These are phyloP conservation scores for Arachis hypogaea DNA, from an alignment of 306 rosid species.

Conservation along the genomic window DNA sequence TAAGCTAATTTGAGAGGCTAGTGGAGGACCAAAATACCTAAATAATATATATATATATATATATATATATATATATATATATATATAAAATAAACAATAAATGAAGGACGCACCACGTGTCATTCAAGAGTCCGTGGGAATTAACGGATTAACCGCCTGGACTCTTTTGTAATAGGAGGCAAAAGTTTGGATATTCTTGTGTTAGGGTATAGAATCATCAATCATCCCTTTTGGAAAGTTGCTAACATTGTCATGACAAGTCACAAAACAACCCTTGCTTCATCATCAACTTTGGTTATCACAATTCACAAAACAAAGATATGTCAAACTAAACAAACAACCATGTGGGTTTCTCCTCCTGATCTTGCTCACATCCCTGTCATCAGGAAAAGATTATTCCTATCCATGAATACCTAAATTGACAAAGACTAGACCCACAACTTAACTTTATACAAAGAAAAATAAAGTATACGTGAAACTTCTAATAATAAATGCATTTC, in stretches of 20 bases:
- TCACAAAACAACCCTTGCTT: no score
- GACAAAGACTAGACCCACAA: neutral
- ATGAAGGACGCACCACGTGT: no score
- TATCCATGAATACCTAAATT: neutral
- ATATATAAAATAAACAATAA: no score
- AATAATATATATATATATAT: no score
- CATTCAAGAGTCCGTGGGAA: neutral
- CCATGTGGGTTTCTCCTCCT: neutral
- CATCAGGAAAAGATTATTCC: neutral
- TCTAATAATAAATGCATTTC: no score
- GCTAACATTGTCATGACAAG: no score
- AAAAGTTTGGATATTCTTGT: constrained; percentile 14
- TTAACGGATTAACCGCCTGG: neutral
- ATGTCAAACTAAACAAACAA: neutral
- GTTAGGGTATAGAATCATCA: neutral
- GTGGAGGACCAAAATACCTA: no score
- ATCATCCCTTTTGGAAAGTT: neutral
- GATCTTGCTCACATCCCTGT: neutral
- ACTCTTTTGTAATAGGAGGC: neutral
- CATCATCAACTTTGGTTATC: neutral
- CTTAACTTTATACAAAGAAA: neutral
- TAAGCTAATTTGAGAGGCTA: no score
- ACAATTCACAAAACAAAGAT: constrained; percentile 1
- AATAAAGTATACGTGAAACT: neutral
- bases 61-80: no score